phyloP scores from a whole-genome alignment of 2,329 filamentous ascomycete genomes.

The Ophiostoma sp. region DNA sequence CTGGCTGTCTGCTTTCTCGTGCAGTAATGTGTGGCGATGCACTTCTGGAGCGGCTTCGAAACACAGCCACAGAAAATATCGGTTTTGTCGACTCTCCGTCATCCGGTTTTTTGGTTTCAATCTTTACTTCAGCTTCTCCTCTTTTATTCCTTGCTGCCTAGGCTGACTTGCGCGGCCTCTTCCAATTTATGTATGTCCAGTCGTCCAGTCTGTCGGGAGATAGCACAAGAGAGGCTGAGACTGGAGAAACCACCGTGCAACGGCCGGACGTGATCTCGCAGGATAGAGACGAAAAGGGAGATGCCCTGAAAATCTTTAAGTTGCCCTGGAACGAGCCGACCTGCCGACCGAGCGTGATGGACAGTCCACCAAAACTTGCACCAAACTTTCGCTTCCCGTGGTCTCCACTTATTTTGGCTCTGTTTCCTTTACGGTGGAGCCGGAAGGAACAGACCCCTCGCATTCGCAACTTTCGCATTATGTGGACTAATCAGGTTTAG shows the following conservation, averaged over 20 bases:
- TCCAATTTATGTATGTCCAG: conserved; percentile 7
- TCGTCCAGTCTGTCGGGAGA: background rate
- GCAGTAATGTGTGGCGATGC: conserved; percentile 4
- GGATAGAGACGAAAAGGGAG: background rate
- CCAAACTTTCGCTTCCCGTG: background rate
- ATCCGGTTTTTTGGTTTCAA: background rate
- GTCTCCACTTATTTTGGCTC: background rate
- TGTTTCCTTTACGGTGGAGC: background rate
- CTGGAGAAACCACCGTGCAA: background rate
- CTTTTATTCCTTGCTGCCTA: conserved; percentile 9
- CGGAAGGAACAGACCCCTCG: background rate
- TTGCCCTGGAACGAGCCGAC: background rate
- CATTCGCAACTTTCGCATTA: background rate
- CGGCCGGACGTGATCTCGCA: background rate
- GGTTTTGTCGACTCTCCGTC: background rate
- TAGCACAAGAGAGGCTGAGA: background rate
- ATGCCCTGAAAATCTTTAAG: background rate
- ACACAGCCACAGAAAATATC: conserved; percentile 3
- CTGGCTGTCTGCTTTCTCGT: background rate
- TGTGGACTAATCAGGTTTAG: background rate
- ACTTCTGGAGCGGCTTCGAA: background rate
- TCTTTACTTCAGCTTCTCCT: background rate
- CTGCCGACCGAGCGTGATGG: too few relatives aligned
- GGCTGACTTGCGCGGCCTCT: background rate
- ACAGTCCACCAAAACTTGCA: background rate